Base-by-base conservation (phyloP, 1,284 basidiomycete genomes). In the Porogramme epimiltina region DNA sequence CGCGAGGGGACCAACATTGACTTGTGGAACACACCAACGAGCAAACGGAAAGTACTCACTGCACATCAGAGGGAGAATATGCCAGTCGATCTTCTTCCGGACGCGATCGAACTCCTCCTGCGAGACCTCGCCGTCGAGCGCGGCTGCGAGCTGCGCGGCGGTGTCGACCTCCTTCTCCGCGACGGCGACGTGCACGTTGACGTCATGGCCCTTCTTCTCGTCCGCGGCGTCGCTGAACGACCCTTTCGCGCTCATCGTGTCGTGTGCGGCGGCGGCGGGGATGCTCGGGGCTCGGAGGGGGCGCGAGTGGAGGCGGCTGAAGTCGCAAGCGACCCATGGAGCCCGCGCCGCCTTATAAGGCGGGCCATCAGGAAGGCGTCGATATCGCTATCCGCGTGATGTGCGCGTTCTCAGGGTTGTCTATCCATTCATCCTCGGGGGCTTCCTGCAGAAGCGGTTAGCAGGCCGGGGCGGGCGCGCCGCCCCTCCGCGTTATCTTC, bases 61-160 rank as follows among this genome's bases (percentile, higher is more conserved):
- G 59, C 82, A 87, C 86, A 88, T 88, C 60, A 88, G 69, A 26
- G 85, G 85, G 33, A 88, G 64, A 26, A 88, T 79, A 63, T 86
- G 78, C 55, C 68, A 68, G 64, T 88, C 86, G 42, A 88, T 87
- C 67, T 88, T 88, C 59, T 70, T 73, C 75, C 82, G 73, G 43
- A 87, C 69, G 47, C 80, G 74, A 23, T 65, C 46, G 0, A 77
- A 74, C 63, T 87, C 84, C 4, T 58, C 68, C 1, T 77, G 75
- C 54, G 81, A 79, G 28, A 85, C 56, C 25, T 72, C 71, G 6
- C 59, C 59, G 4, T 72, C 66, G 11, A 71, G 60, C 4, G 75
- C 77, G 6, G 76, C 72, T 6, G 75, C 72, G 19, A 84, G 66
- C 52, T 77, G 75, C 19, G 83, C 84, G 36, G 76, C 82, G 11